Evolutionary conservation across 345 rosid species (phyloP).

Genomic region (Lenwebbia sp.): DNA sequence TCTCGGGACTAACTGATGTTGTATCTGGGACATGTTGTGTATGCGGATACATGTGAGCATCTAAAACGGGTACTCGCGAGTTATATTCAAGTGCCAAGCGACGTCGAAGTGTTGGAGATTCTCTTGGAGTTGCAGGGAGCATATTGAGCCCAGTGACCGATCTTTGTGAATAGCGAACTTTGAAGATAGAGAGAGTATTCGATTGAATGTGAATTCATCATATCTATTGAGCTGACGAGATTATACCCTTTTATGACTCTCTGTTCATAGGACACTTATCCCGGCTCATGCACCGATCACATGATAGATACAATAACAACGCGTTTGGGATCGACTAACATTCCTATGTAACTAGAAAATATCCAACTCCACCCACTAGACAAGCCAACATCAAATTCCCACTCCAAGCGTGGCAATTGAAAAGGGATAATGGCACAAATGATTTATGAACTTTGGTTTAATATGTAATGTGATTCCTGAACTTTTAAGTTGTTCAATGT

Average conservation of each 20-base stretch:
- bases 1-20: background rate
- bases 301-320: background rate
- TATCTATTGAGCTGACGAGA: background rate
- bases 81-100: too few species aligned
- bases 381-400: background rate
- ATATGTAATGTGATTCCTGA: too few species aligned
- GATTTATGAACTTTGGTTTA: too few species aligned
- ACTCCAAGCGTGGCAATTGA: background rate
- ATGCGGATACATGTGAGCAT: too few species aligned
- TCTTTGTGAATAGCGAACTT: too few species aligned
- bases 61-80: too few species aligned
- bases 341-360: background rate
- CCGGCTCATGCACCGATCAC: background rate
- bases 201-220: background rate
- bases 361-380: background rate
- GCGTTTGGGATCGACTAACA: background rate
- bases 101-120: too few species aligned
- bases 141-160: too few species aligned
- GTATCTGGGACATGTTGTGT: too few species aligned
- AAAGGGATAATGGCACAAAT: background rate
- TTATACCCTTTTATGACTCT: background rate
- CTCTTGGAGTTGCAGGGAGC: too few species aligned
- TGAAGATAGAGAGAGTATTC: background rate
- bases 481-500: too few species aligned
- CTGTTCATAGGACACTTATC: accelerated